A percentile compares a stretch with the other conserved stretches of the same genome.
phyloP scores from a whole-genome alignment of 768 basidiomycete species.

The Pholiota microspora region DNA sequence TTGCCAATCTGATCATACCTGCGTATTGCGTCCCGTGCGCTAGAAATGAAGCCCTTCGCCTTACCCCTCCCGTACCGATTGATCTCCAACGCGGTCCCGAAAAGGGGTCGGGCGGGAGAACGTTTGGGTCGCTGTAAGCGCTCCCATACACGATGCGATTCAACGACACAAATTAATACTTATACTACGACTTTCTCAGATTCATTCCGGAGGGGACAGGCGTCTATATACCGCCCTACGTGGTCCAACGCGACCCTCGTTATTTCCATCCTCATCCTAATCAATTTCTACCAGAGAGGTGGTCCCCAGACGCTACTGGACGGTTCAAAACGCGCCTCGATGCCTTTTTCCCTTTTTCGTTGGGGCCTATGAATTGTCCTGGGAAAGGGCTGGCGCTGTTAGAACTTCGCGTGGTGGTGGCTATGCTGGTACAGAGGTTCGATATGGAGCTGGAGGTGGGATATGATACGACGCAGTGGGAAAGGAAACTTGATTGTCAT shows the following conservation, averaged over 20 bases:
- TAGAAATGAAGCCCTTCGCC: conserved; percentile 32
- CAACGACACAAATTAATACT: no score
- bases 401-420: conserved; percentile 31
- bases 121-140: conserved; percentile 24
- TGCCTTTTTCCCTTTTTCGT: conserved; percentile 37
- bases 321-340: background rate
- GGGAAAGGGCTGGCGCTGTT: conserved; percentile 37
- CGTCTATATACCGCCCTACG: conserved; percentile 30
- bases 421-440: conserved; percentile 28
- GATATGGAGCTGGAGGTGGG: conserved; percentile 26
- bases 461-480: conserved; percentile 25
- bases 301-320: conserved; percentile 21
- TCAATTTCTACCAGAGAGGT: conserved; percentile 35
- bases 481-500: conserved; percentile 25
- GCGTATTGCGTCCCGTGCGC: conserved; percentile 7
- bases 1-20: no score
- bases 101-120: conserved; percentile 26
- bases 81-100: conserved; percentile 30
- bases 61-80: conserved; percentile 34
- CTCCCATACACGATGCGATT: background rate
- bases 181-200: no score
- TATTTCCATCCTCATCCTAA: conserved; percentile 37
- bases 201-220: conserved; percentile 40
- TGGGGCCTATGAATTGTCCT: conserved; percentile 50
- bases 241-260: conserved; percentile 34